Percentiles rank a stretch among this genome's conserved stretches.
Conservation (phyloP, 208 protist genomes). For the Naegleria lovaniensis region DNA sequence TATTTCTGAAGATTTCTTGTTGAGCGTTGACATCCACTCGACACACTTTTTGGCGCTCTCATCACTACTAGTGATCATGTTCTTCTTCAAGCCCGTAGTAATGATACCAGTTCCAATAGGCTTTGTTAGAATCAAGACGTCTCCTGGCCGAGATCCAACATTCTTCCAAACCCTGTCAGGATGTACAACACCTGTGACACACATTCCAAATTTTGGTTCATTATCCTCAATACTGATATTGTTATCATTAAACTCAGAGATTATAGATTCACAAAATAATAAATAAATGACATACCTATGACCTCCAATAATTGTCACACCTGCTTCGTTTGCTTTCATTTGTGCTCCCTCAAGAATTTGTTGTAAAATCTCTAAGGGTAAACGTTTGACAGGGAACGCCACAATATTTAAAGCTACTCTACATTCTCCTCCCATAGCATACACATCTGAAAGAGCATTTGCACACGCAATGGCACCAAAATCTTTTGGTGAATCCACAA, state of each 20-base stretch:
- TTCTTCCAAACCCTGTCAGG: conserved; percentile 42
- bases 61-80: background rate
- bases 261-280: too few relatives aligned
- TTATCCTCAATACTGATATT: conserved; percentile 37
- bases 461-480: conserved; percentile 56
- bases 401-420: conserved; percentile 44
- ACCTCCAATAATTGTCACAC: conserved; percentile 40
- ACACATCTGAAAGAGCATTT: conserved; percentile 63
- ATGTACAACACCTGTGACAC: conserved; percentile 39
- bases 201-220: conserved; percentile 46
- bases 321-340: conserved; percentile 37
- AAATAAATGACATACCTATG: conserved; percentile 27
- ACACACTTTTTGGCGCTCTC: background rate
- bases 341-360: conserved; percentile 25
- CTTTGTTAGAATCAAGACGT: conserved; percentile 63
- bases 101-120: conserved; percentile 53
- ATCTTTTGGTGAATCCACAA: conserved; percentile 59
- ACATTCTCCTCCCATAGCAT: conserved; percentile 56
- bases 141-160: conserved; percentile 39
- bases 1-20: background rate
- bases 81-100: conserved; percentile 39
- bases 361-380: conserved; percentile 24
- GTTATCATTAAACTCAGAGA: too few relatives aligned
- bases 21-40: background rate
- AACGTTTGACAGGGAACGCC: conserved; percentile 36